Evolutionary conservation across 345 rosid species (phyloP).

Genomic region (Ailanthus altissimus): DNA sequence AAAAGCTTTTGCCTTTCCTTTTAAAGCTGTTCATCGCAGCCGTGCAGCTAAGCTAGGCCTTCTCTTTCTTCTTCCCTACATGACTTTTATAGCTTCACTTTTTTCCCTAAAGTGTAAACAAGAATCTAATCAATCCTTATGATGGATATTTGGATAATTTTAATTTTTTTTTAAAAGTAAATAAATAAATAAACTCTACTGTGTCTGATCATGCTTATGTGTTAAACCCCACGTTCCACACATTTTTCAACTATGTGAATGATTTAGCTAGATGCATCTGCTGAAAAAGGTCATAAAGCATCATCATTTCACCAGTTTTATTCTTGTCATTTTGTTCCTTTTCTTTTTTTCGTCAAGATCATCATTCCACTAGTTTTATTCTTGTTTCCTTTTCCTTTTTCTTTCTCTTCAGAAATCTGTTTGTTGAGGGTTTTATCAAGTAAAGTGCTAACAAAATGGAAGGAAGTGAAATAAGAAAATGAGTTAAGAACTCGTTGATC

Average conservation of each 20-base stretch:
- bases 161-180: neutral
- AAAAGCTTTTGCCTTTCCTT: neutral
- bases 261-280: neutral
- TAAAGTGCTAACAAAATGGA: neutral
- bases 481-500: too few relatives aligned
- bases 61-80: neutral
- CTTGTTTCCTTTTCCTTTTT: neutral
- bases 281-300: conserved; percentile 7
- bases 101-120: conserved; percentile 24
- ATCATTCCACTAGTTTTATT: neutral
- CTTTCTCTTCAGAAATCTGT: neutral
- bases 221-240: conserved; percentile 3
- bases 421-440: neutral
- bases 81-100: conserved; percentile 10
- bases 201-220: neutral
- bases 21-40: neutral
- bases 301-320: neutral
- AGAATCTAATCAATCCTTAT: conserved; percentile 7
- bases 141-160: neutral
- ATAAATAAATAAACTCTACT: neutral
- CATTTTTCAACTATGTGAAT: conserved; percentile 10
- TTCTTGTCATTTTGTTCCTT: neutral
- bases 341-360: too few relatives aligned
- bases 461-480: neutral
- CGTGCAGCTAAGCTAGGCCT: too few relatives aligned